These are phyloP conservation scores for Dipodascopsis tothii DNA, from an alignment of 805 yeast genomes.

Conservation along the genomic window DNA sequence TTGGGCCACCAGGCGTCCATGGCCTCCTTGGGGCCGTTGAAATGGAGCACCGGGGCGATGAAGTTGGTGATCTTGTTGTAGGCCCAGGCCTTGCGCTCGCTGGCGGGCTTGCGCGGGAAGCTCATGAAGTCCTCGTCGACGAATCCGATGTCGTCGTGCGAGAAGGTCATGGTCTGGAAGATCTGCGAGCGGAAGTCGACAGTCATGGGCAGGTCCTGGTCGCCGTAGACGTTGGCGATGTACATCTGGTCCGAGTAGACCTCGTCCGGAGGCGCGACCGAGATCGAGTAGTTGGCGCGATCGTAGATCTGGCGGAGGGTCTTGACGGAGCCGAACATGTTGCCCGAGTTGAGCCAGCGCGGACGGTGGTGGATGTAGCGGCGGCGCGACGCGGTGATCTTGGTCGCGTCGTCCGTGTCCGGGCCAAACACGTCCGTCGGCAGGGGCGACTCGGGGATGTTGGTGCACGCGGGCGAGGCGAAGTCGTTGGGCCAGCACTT, in stretches of 20 bases:
- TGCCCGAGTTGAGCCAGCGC: constrained; percentile 23
- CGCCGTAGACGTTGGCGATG: constrained; percentile 21
- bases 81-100: constrained; percentile 13
- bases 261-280: constrained; percentile 11
- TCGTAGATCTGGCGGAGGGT: constrained; percentile 17
- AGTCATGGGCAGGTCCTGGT: constrained; percentile 14
- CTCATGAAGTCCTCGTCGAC: constrained; percentile 14
- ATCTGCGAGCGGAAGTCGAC: constrained; percentile 17
- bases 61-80: constrained; percentile 19
- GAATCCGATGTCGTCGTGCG: constrained; percentile 17
- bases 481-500: constrained; percentile 23
- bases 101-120: constrained; percentile 13
- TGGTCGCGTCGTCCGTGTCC: constrained; percentile 14
- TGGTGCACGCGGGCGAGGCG: constrained; percentile 16
- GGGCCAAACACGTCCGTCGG: constrained; percentile 17
- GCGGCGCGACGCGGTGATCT: constrained; percentile 1
- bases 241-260: constrained; percentile 22
- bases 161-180: constrained; percentile 23
- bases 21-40: constrained; percentile 22
- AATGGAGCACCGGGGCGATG: constrained; percentile 17
- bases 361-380: constrained; percentile 17
- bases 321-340: constrained; percentile 21
- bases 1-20: constrained; percentile 23
- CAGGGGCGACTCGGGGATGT: constrained; percentile 20
- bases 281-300: constrained; percentile 15